These are phyloP conservation scores for Vitis labrusca DNA, from an alignment of 164 flowering plant species.

Conservation along the genomic window DNA sequence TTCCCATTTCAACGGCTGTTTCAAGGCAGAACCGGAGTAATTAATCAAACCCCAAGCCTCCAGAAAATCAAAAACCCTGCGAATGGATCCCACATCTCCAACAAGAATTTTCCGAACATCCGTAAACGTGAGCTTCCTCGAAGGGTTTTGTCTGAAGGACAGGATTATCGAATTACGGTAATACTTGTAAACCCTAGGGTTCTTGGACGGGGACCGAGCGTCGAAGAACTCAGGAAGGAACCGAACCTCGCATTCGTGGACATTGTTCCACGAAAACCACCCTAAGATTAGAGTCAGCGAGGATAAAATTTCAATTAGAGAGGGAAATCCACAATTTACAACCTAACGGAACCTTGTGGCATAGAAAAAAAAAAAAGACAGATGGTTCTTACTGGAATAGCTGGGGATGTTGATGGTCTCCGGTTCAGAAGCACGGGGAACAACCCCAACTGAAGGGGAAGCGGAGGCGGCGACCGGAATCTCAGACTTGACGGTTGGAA, in stretches of 20 bases:
- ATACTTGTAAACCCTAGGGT: slow-evolving; percentile 70
- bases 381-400: slow-evolving; percentile 48
- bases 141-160: slow-evolving; percentile 56
- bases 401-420: slow-evolving; percentile 45
- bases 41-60: slow-evolving; percentile 93
- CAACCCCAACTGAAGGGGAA: not conserved
- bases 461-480: slow-evolving; percentile 12
- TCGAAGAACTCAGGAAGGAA: slow-evolving; percentile 86
- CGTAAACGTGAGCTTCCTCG: slow-evolving; percentile 66
- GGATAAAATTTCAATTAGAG: not conserved
- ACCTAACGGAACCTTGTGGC: not conserved
- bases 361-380: not conserved
- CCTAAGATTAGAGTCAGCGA: slow-evolving; percentile 31
- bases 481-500: slow-evolving; percentile 6
- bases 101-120: slow-evolving; percentile 69
- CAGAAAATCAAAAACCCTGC: slow-evolving; percentile 86
- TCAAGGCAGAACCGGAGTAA: slow-evolving; percentile 38
- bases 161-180: slow-evolving; percentile 63
- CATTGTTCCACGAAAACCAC: slow-evolving; percentile 72
- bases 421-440: slow-evolving; percentile 8
- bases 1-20: slow-evolving; percentile 55
- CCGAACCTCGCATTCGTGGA: slow-evolving; percentile 75
- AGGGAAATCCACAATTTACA: too few relatives aligned
- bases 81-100: slow-evolving; percentile 88
- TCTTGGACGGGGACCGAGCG: slow-evolving; percentile 54